A percentile compares a stretch with the other conserved stretches of the same genome.
Evolutionary conservation across 306 rosid species (phyloP).

Genomic region (Lathyrus oleraceus): DNA sequence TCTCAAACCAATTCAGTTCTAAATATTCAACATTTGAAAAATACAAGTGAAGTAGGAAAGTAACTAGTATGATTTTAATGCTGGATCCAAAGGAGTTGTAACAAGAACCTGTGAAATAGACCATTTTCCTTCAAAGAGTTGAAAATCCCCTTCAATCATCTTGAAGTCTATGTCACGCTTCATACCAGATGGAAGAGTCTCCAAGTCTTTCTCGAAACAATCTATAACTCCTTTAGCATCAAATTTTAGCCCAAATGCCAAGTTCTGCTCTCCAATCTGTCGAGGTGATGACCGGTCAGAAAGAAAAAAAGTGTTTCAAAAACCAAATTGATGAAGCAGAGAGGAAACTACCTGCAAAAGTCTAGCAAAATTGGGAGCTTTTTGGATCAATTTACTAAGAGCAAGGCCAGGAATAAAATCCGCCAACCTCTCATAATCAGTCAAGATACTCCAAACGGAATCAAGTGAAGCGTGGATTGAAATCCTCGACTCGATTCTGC

Average conservation of each 20-base stretch:
- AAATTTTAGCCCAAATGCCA: slow-evolving; percentile 87
- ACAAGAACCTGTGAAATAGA: slow-evolving; percentile 69
- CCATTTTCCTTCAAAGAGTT: slow-evolving; percentile 86
- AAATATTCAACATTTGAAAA: slow-evolving; percentile 19
- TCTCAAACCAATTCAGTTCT: not conserved
- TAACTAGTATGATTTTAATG: slow-evolving; percentile 13
- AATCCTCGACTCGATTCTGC: slow-evolving; percentile 67
- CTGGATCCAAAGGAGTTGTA: slow-evolving; percentile 18
- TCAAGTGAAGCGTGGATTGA: slow-evolving; percentile 55
- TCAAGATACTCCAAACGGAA: slow-evolving; percentile 66
- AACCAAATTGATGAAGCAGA: slow-evolving; percentile 21
- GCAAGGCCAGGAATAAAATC: slow-evolving; percentile 90
- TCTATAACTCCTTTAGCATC: slow-evolving; percentile 81
- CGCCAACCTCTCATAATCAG: slow-evolving; percentile 80
- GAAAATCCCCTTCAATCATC: slow-evolving; percentile 92
- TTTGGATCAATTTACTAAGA: slow-evolving; percentile 57
- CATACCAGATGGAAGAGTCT: slow-evolving; percentile 57
- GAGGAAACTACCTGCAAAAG: slow-evolving; percentile 67
- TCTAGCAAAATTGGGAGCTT: slow-evolving; percentile 55
- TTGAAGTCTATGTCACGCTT: slow-evolving; percentile 81
- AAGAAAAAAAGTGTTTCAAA: slow-evolving; percentile 9
- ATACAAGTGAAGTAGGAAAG: not conserved
- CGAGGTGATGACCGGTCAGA: slow-evolving; percentile 29
- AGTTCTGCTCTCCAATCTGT: slow-evolving; percentile 81
- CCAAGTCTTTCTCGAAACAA: slow-evolving; percentile 74